Conservation (phyloP, 495 filamentous ascomycete genomes). For the Neurospora discreta region DNA sequence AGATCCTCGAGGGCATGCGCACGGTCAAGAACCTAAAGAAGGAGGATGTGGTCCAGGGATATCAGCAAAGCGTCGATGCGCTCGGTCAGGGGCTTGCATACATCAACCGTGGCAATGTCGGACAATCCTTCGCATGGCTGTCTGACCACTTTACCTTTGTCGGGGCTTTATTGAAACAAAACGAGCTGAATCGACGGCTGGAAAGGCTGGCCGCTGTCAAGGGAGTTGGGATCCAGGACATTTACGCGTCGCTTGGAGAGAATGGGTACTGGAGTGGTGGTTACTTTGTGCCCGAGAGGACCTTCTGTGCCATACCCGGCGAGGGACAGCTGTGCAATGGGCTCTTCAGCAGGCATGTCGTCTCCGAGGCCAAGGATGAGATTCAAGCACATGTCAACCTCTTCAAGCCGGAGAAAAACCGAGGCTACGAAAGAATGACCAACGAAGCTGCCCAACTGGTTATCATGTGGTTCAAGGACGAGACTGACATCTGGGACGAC, state of each 20-base stretch:
- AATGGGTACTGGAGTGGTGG: slow-evolving; percentile 43
- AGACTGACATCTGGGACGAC: slow-evolving; percentile 31
- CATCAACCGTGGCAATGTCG: slow-evolving; percentile 36
- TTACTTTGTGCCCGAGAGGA: slow-evolving; percentile 42
- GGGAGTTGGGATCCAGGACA: slow-evolving; percentile 25
- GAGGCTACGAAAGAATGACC: slow-evolving; percentile 60
- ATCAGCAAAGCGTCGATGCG: slow-evolving; percentile 33
- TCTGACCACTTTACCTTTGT: slow-evolving; percentile 39
- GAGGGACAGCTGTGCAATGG: slow-evolving; percentile 20
- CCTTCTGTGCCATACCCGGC: slow-evolving; percentile 37
- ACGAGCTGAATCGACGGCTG: slow-evolving; percentile 27
- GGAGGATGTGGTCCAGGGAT: slow-evolving; percentile 28
- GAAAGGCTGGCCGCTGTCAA: slow-evolving; percentile 29
- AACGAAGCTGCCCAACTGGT: slow-evolving; percentile 51
- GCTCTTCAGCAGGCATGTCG: slow-evolving; percentile 51
- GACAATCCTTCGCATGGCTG: slow-evolving; percentile 35
- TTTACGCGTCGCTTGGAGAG: slow-evolving; percentile 34
- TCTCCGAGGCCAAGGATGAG: slow-evolving; percentile 69
- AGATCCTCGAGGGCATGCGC: slow-evolving; percentile 50
- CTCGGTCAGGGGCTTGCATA: slow-evolving; percentile 39
- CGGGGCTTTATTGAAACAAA: slow-evolving; percentile 31
- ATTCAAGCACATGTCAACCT: slow-evolving; percentile 73
- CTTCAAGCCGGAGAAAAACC: slow-evolving; percentile 69
- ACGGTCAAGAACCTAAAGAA: slow-evolving; percentile 27
- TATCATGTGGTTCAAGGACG: slow-evolving; percentile 40